Evolutionary conservation across 2,329 filamentous ascomycete species (phyloP), one percentile per base, ranked within the genome.

Genomic region (Curvularia sp.): DNA sequence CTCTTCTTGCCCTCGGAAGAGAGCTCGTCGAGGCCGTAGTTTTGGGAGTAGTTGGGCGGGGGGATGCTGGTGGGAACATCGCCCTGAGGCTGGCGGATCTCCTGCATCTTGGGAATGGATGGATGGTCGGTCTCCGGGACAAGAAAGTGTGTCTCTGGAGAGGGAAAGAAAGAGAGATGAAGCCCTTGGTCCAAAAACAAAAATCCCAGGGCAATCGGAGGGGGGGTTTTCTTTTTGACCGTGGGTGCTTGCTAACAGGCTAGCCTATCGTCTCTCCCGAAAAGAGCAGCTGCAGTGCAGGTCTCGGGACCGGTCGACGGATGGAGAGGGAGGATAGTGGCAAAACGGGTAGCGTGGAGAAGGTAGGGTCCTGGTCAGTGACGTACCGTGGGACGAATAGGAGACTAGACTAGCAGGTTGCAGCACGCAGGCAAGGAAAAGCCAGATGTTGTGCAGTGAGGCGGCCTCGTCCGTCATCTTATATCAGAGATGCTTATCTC

Each of bases 1-100:
- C 70, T 72, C 62, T 77, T 75, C 58, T 74, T 75, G 51, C 66
- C 66, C 7, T 71, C 68, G 3, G 66, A 69, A 13, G 57, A 67
- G 39, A 68, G 53, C 31, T 68, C 67, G 28, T 74, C 71, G 13
- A 61, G 58, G 44, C 49, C 54, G 50, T 72, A 72, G 20, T 53
- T 60, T 15, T 70, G 69, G 31, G 68, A 56, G 49, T 63, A 63
- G 12, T 58, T 51, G 31, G 38, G 39, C 10, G 55, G 31, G 26
- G 46, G 46, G 33, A 46, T 35, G 52, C 41, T 49, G 46, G 53
- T 38, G 9, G 53, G 49, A 28, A 26, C 43, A 47, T 53, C 30
- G n/a, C 52, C 44, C 26, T 53, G 43, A 39, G 49, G 7, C 7
- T 54, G 49, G 57, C 49, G 9, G 57, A 54, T 24, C 42, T 44